Percentiles rank a stretch among this genome's conserved stretches.
Conservation (phyloP, 2,329 filamentous ascomycete genomes). For the Phialophora expanda region DNA sequence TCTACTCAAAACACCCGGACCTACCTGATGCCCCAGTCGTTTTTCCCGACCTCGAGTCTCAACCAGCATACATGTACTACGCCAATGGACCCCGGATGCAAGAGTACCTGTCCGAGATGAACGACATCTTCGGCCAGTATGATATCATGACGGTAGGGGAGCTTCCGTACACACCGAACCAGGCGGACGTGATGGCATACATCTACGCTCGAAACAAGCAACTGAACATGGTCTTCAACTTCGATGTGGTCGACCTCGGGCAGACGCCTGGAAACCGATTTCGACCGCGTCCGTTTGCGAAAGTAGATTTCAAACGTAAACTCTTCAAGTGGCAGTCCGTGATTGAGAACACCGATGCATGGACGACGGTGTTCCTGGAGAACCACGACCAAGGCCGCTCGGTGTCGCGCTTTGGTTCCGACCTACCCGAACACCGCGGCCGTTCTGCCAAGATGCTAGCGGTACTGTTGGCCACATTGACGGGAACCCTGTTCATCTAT, state of each 20-base stretch:
- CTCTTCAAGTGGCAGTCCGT: conserved; percentile 59
- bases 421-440: conserved; percentile 52
- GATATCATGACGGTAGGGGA: conserved; percentile 71
- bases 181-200: conserved; percentile 63
- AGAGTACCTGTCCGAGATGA: conserved; percentile 71
- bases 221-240: conserved; percentile 73
- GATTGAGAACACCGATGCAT: conserved; percentile 55
- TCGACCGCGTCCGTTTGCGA: conserved; percentile 51
- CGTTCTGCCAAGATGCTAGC: conserved; percentile 60
- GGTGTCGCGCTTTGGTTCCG: conserved; percentile 58
- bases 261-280: conserved; percentile 59
- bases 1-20: conserved; percentile 63
- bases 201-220: conserved; percentile 61
- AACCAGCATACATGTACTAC: conserved; percentile 61
- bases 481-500: conserved; percentile 63
- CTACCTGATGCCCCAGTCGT: conserved; percentile 63
- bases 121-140: conserved; percentile 64
- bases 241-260: conserved; percentile 68
- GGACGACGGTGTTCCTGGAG: conserved; percentile 67
- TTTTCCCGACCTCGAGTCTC: conserved; percentile 51
- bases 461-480: conserved; percentile 54
- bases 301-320: conserved; percentile 57
- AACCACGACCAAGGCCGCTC: conserved; percentile 67
- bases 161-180: conserved; percentile 66
- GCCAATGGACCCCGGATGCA: conserved; percentile 72